Conservation (phyloP, 495 filamentous ascomycete species). For the Aspergillus biplanus region DNA sequence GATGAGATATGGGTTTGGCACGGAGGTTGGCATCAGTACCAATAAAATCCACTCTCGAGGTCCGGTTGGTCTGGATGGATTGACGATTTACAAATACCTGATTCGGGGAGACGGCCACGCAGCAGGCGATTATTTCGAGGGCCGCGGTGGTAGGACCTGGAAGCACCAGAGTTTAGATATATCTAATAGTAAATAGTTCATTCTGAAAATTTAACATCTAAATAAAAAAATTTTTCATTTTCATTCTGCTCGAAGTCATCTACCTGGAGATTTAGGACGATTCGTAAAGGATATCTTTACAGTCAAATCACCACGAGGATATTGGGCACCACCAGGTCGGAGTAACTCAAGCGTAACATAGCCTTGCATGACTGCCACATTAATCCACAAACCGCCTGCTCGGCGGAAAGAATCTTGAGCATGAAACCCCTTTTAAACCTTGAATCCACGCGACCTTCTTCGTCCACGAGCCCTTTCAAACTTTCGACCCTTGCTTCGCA, state of each 20-base stretch:
- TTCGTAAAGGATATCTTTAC: constrained; percentile 17
- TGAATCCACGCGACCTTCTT: constrained; percentile 95
- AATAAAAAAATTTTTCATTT: constrained; percentile 21
- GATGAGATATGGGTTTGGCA: constrained; percentile 96
- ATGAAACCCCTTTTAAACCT: constrained; percentile 69
- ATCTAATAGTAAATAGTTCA: background rate
- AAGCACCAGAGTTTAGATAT: constrained; percentile 65
- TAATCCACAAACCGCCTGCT: constrained; percentile 7
- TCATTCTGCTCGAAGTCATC: constrained; percentile 20
- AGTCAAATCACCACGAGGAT: constrained; percentile 16
- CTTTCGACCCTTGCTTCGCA: constrained; percentile 98
- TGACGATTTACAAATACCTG: constrained; percentile 97
- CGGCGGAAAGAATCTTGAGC: constrained; percentile 7
- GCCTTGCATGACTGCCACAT: constrained; percentile 2
- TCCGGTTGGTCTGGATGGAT: constrained; percentile 89
- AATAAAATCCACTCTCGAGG: constrained; percentile 97
- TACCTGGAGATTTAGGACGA: constrained; percentile 18
- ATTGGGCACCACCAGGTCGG: background rate
- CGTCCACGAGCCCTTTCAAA: constrained; percentile 98
- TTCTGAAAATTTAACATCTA: constrained; percentile 9
- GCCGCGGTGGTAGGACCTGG: constrained; percentile 62
- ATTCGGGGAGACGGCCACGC: constrained; percentile 79
- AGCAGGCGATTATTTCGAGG: constrained; percentile 72
- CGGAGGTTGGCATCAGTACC: constrained; percentile 96
- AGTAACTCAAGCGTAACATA: background rate